Conservation (phyloP, 192 early-diverging fungal genomes). For the Mortierella claussenii region DNA sequence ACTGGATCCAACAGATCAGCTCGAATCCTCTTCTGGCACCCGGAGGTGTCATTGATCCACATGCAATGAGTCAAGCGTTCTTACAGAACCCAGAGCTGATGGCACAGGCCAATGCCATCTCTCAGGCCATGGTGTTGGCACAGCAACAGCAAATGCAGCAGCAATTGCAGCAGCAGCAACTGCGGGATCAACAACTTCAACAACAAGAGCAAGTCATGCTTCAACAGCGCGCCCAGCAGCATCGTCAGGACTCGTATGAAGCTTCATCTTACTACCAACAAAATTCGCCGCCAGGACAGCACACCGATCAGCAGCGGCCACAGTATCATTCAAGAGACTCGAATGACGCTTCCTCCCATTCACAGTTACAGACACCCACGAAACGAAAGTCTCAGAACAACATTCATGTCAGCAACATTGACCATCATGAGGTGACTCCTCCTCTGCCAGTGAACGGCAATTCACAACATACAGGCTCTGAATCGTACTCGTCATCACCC, state of each 20-base stretch:
- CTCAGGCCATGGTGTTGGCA: conserved; percentile 41
- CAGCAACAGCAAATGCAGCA: conserved; percentile 32
- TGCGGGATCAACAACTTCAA: conserved; percentile 23
- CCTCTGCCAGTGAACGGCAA: conserved; percentile 13
- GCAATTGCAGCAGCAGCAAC: conserved; percentile 24
- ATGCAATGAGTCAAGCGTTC: conserved; percentile 51
- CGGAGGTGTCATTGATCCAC: conserved; percentile 30
- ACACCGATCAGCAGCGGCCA: conserved; percentile 18
- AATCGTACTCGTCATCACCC: conserved; percentile 18
- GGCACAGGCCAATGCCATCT: conserved; percentile 49
- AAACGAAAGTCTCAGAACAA: conserved; percentile 28
- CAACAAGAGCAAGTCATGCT: conserved; percentile 18
- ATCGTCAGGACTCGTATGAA: conserved; percentile 1
- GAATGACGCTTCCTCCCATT: not conserved
- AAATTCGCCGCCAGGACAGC: conserved; percentile 14
- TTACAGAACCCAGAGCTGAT: conserved; percentile 47
- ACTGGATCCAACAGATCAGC: conserved; percentile 33
- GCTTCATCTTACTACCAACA: conserved; percentile 10
- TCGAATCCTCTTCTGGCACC: conserved; percentile 31
- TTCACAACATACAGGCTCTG: conserved; percentile 6
- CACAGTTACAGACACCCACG: conserved; percentile 1
- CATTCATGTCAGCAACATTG: not conserved
- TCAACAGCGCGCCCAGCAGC: conserved; percentile 17
- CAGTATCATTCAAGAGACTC: not conserved
- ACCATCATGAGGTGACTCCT: conserved; percentile 14